Conservation (phyloP, 345 rosid genomes). For the Bruguiera gymnorhiza region DNA sequence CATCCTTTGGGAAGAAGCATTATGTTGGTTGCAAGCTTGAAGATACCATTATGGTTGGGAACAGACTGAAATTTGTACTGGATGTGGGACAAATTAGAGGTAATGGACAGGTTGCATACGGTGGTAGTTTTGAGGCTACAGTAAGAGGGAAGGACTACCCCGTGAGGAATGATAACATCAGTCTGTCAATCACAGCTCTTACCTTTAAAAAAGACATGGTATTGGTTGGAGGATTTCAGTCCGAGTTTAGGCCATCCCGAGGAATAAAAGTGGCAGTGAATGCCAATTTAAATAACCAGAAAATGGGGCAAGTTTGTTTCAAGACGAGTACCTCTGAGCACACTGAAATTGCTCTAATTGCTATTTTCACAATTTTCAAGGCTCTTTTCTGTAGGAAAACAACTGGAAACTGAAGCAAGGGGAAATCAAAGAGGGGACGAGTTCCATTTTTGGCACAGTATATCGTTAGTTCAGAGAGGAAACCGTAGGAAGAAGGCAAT, state of each 20-base stretch:
- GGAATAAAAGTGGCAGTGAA: slow-evolving; percentile 48
- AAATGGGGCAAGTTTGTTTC: slow-evolving; percentile 66
- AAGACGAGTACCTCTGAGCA: slow-evolving; percentile 70
- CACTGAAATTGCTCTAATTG: slow-evolving; percentile 62
- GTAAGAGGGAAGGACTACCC: slow-evolving; percentile 83
- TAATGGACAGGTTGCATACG: slow-evolving; percentile 58
- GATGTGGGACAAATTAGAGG: slow-evolving; percentile 71
- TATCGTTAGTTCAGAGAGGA: not conserved
- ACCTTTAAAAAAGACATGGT: slow-evolving; percentile 67
- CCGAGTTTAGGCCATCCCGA: slow-evolving; percentile 57
- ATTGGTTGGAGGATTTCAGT: slow-evolving; percentile 65
- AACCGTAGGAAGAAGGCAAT: not conserved
- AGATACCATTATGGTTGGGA: slow-evolving; percentile 65
- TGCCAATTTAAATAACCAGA: slow-evolving; percentile 66
- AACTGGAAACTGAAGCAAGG: slow-evolving; percentile 26
- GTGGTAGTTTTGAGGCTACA: slow-evolving; percentile 70
- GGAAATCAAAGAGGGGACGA: slow-evolving; percentile 43
- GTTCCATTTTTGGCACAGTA: not conserved
- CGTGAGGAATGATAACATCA: slow-evolving; percentile 51
- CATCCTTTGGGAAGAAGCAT: slow-evolving; percentile 56
- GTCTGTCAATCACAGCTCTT: slow-evolving; percentile 57
- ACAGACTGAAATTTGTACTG: slow-evolving; percentile 56
- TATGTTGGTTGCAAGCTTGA: slow-evolving; percentile 75
- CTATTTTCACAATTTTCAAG: slow-evolving; percentile 51
- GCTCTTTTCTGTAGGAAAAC: slow-evolving; percentile 46